Base-by-base conservation (phyloP, 768 basidiomycete species). In the Termitomyces sp. region DNA sequence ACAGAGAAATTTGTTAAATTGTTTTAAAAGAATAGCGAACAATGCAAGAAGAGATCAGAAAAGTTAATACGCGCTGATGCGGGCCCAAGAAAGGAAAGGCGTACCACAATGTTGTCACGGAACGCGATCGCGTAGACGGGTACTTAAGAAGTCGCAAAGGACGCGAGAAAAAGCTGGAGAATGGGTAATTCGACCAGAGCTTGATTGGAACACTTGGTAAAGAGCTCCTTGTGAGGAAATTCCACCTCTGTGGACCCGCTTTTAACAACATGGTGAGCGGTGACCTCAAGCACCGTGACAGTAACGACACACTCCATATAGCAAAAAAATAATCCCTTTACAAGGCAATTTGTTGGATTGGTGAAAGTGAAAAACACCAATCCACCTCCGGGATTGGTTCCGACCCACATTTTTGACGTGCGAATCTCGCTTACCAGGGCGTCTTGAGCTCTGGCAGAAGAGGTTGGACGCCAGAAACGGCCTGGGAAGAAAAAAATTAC, bases 361-460 rank as follows among this genome's bases (percentile, higher is more conserved):
- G 60, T 59, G 8, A 60, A 65, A 59, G 51, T 55, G 52, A 50
- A 32, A 19, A 42, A 41, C 54, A 63, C 56, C 57, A 64, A 66
- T 66, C 64, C 34, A 49, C 19, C 56, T 40, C 58, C 63, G 63
- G 66, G 66, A 69, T 69, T 69, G 67, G 58, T 35, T 55, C 67
- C 63, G 66, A 64, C 65, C 65, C 61, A 67, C 55, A 55, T 68
- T 65, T 64, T 59, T 71, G 56, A 55, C 47, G 57, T 60, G 61
- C 11, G 63, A 64, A 59, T 50, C 50, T 53, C 50, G 55, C 51
- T 56, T 60, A 50, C 48, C 45, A 30, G 23, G 49, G 2, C 5
- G 25, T 11, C 9, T 27, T 11, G 27, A 19, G 19, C 55, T 56
- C 43, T 61, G 43, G 60, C 60, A 54, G 60, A n/a, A 61, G 60